Evolutionary conservation across 441 rosid genomes (phyloP), one percentile per base, ranked within the genome.

Genomic region (Jatropha podagrica): DNA sequence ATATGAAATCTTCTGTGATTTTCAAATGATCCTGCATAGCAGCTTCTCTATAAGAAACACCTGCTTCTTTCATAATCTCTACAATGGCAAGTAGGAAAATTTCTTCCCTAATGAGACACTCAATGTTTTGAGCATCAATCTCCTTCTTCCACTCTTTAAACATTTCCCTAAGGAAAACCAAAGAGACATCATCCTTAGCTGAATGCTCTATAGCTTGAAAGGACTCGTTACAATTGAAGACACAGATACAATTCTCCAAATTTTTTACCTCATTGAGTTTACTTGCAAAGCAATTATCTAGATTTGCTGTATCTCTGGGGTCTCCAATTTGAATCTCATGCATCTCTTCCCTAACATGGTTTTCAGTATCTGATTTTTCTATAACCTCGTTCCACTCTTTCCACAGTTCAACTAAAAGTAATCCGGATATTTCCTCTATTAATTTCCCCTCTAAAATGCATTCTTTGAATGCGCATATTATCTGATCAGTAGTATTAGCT

Each of bases 111-210:
- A 81, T n/a, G 72, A 68, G 62, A 68, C 70, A 60, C 80, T 81
- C 81, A n/a, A 61, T 11, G 55, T 73, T 48, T 37, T 69, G 69
- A 65, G 42, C 77, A 51, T 80, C 78, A 8, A 77, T 51, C 11
- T 78, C 73, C 56, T 69, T 69, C 40, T 77, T 79, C 79, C 78
- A 77, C 67, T 69, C 82, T 71, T 67, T 69, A 46, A 18, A 41
- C 68, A 63, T 65, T 77, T 79, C 86, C 23, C 75, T 60, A 41
- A 85, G 56, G 74, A 73, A 76, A 75, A 80, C 82, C 80, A 15
- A 72, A 52, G n/a, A 61, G 26, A 85, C 44, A 73, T 79, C 86
- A 77, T 83, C 84, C 76, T 74, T 80, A 68, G 85, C 51, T 0
- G 75, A 68, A 56, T 56, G 60, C 67, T 85, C 83, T 52, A 73